Base-by-base conservation (phyloP, 2,329 filamentous ascomycete species). In the Calcarisporium arbuscula region DNA sequence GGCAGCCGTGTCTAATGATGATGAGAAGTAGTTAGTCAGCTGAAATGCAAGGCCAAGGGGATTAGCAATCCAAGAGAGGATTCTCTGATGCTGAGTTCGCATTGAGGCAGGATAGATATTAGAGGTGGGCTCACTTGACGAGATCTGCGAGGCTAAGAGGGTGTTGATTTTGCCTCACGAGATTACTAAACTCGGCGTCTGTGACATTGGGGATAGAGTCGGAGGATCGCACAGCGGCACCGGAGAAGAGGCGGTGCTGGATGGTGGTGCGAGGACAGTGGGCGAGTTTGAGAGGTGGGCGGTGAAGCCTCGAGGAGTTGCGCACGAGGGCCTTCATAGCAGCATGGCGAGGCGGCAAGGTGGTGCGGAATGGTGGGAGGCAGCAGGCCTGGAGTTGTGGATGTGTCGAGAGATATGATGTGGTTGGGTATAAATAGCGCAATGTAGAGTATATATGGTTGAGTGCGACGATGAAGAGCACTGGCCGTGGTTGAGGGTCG, bases 61-160 rank as follows among this genome's bases (percentile, higher is more conserved):
- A 32, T 9, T 25, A 28, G 14, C 12, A 18, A 28, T 18, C 15
- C 16, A 5, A 29, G 28, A 6, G n/a, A 17, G 15, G 28, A 14
- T 18, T 18, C 16, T 30, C 28, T 9, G 15, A n/a, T 10, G n/a
- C 7, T n/a, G n/a, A n/a, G n/a, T n/a, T n/a, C n/a, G 8, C 8
- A 10, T 10, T 19, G 19, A 33, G 16, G 8, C 10, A 11, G 17
- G 16, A 8, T 10, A 10, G 18, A 30, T 16, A 19, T 5, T 30
- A 25, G 14, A 25, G 22, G 23, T 30, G 8, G 14, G 19, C 4
- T 18, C 12, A 94, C 84, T 82, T 90, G 49, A 95, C 84, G 6
- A 98, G 71, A 54, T 96, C 92, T 38, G 82, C 80, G 21, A 98
- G 74, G 18, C 86, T 92, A 52, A 96, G 67, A 9, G 82, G 77